Conservation (phyloP, 441 rosid species). For the Populus hybrid region DNA sequence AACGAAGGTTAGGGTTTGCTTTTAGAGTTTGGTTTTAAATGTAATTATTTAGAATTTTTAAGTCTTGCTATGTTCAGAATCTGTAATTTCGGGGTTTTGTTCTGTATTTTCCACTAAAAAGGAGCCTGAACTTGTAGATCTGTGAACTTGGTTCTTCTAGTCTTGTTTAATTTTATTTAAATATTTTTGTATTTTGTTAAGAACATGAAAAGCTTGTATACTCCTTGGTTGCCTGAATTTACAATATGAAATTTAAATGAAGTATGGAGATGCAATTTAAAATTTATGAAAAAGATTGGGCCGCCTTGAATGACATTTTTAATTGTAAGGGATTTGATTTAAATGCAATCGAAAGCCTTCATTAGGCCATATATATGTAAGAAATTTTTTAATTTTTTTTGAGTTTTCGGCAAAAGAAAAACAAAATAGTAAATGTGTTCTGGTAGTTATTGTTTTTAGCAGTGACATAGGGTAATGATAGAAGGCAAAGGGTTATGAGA, state of each 20-base stretch:
- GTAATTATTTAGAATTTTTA: background rate
- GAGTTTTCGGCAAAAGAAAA: background rate
- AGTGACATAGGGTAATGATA: background rate
- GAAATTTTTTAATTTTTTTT: no score
- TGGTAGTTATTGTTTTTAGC: background rate
- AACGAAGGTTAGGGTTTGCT: conserved; percentile 18
- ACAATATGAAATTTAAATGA: background rate
- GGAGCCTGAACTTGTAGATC: conserved; percentile 18
- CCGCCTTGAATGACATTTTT: background rate
- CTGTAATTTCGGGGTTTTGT: background rate
- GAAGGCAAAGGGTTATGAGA: background rate
- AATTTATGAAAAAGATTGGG: background rate
- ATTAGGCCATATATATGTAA: background rate
- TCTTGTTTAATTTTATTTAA: background rate
- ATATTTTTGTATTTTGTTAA: background rate
- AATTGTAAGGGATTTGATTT: background rate
- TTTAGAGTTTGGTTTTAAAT: background rate
- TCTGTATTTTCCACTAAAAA: background rate
- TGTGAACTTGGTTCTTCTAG: background rate
- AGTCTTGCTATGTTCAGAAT: background rate
- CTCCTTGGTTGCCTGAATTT: background rate
- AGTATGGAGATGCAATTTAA: background rate
- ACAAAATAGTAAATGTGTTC: background rate
- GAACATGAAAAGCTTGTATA: background rate
- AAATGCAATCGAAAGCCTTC: background rate